These are phyloP conservation scores for Teratosphaeriaceae sp. DNA, from an alignment of 2,329 filamentous ascomycete genomes.

Conservation along the genomic window DNA sequence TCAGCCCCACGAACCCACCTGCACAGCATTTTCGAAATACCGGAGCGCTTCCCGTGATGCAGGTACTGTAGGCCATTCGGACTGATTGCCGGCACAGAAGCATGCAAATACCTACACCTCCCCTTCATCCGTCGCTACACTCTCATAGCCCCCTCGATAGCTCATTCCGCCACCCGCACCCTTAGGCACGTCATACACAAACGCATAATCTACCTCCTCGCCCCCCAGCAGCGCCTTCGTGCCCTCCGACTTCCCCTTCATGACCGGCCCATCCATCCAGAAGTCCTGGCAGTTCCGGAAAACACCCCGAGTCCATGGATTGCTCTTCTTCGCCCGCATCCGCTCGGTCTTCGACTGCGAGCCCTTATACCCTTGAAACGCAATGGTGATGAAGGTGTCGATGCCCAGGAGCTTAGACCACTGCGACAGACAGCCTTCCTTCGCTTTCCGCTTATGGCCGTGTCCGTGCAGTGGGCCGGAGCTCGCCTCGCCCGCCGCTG, in stretches of 20 bases:
- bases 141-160: conserved; percentile 54
- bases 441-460: conserved; percentile 35
- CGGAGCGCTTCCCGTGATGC: too few relatives aligned
- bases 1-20: too few relatives aligned
- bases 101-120: conserved; percentile 2
- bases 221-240: conserved; percentile 73
- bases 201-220: conserved; percentile 74
- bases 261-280: conserved; percentile 81
- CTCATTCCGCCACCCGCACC: conserved; percentile 59
- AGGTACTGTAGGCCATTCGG: too few relatives aligned
- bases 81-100: too few relatives aligned
- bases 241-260: conserved; percentile 68
- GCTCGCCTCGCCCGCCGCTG: conserved; percentile 5
- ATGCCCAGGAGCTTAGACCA: conserved; percentile 84
- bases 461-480: conserved; percentile 9
- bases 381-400: conserved; percentile 89
- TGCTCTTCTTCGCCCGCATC: conserved; percentile 43
- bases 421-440: conserved; percentile 63
- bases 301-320: conserved; percentile 79
- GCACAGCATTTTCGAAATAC: too few relatives aligned
- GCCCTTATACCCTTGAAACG: conserved; percentile 63
- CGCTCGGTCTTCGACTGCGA: conserved; percentile 38
- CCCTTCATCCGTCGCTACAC: conserved; percentile 48
- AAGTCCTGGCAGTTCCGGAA: conserved; percentile 93
- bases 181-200: conserved; percentile 78